These are phyloP conservation scores for Erodium trifolium DNA, from an alignment of 441 rosid species.

Conservation along the genomic window DNA sequence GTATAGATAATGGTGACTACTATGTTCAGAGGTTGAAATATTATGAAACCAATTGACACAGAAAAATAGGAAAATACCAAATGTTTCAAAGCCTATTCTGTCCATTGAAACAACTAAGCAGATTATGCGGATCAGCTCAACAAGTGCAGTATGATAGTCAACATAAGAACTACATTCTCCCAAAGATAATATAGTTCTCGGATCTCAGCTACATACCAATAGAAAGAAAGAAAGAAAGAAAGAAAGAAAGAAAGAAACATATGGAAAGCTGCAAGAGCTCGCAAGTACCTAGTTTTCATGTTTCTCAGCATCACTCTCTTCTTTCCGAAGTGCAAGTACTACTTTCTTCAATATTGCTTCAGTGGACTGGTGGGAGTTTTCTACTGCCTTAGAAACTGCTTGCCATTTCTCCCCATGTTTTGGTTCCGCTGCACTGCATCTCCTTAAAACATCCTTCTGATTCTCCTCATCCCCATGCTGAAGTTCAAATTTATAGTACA, in stretches of 20 bases:
- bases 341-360: slow-evolving; percentile 12
- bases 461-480: slow-evolving; percentile 22
- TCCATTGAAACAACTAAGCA: too few relatives aligned
- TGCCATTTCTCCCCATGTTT: slow-evolving; percentile 29
- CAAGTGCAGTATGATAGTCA: background rate
- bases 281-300: background rate
- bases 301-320: slow-evolving; percentile 3
- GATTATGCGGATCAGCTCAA: too few relatives aligned
- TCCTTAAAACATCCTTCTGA: slow-evolving; percentile 22
- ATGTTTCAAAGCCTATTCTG: too few relatives aligned
- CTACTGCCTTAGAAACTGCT: slow-evolving; percentile 20
- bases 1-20: too few relatives aligned
- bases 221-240: background rate
- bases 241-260: background rate
- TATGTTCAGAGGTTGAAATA: too few relatives aligned
- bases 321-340: background rate
- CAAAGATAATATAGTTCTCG: background rate
- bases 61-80: too few relatives aligned
- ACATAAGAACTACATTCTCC: background rate
- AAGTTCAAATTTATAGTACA: slow-evolving; percentile 24
- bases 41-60: too few relatives aligned
- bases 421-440: slow-evolving; percentile 24
- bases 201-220: background rate
- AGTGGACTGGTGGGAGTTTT: slow-evolving; percentile 25
- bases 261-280: background rate